Evolutionary conservation across 1,284 basidiomycete genomes (phyloP), one percentile per base, ranked within the genome.

Genomic region (Ustilago xerochloae): DNA sequence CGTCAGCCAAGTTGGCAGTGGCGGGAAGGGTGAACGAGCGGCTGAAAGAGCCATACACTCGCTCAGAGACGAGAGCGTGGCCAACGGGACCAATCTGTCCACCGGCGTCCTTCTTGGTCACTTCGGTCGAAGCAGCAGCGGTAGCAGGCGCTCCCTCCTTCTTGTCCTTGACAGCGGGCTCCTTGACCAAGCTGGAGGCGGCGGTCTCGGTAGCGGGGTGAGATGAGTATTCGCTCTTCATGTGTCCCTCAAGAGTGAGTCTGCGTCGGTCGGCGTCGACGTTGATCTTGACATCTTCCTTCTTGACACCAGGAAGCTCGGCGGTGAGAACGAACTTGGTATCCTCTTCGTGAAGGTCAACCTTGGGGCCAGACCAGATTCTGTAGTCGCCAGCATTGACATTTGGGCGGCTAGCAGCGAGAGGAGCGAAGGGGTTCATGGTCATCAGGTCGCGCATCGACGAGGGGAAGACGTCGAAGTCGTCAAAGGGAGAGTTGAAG

Each of bases 291-390:
- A 79, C 43, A 32, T 79, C 71, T 47, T 79, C 75, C 59, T 72
- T 75, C 58, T 72, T 71, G 35, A 71, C 67, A 24, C 77, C 77
- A 8, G 77, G 63, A 20, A 79, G 60, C 32, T 79, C 77, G 52
- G 71, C 74, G 6, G 66, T 60, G 24, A 79, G 51, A 10, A 63
- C 57, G 58, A 76, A 76, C 49, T 46, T 50, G 49, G 63, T 65
- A 22, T 58, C 57, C 38, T 67, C 66, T 29, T 76, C 74, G 66
- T 76, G 69, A 24, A 78, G 46, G 35, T 76, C 77, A 43, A 75
- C 68, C 33, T 63, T 61, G 39, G 72, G 72, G 6, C 66, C 72
- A 1, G 63, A 63, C 66, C 66, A 75, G 35, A 70, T 63, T 6
- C 63, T 50, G 29, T 75, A 69, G 66, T 62, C 58, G 20, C 54